phyloP scores from a whole-genome alignment of 768 basidiomycete genomes.

The Kwoniella bestiolae region DNA sequence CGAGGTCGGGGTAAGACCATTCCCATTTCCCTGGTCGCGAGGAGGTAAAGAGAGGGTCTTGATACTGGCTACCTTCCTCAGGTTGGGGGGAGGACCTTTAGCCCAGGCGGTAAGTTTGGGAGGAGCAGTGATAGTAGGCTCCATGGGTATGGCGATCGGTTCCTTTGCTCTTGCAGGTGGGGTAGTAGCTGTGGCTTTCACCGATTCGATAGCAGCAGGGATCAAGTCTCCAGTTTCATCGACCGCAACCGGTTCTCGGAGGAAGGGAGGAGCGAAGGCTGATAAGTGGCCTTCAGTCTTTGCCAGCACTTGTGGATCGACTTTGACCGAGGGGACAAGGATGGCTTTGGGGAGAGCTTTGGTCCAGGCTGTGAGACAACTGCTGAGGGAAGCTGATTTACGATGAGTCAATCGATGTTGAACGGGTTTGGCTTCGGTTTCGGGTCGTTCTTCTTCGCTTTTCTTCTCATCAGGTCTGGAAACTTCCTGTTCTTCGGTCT shows the following conservation, averaged over 20 bases:
- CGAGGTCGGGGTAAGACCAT: slow-evolving; percentile 5
- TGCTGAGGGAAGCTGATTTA: slow-evolving; percentile 21
- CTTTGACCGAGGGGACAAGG: slow-evolving; percentile 10
- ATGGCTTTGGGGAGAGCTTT: slow-evolving; percentile 16
- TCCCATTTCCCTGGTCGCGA: background rate
- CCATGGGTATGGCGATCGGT: slow-evolving; percentile 5
- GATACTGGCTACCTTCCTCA: slow-evolving; percentile 23
- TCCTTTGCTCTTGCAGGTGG: slow-evolving; percentile 7
- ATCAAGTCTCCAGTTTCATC: slow-evolving; percentile 31
- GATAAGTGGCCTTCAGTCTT: slow-evolving; percentile 25
- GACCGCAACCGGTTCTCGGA: slow-evolving; percentile 21
- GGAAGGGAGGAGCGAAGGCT: slow-evolving; percentile 38
- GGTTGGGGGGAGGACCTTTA: slow-evolving; percentile 33
- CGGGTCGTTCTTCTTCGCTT: slow-evolving; percentile 13
- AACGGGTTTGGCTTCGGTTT: background rate
- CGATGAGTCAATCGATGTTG: slow-evolving; percentile 12
- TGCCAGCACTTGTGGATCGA: slow-evolving; percentile 21
- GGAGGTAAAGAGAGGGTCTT: slow-evolving; percentile 8
- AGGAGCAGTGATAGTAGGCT: slow-evolving; percentile 20
- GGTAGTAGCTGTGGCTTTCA: background rate
- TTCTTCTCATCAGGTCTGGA: background rate
- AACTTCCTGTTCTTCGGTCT: background rate
- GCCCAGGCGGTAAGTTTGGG: slow-evolving; percentile 36
- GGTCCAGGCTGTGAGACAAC: slow-evolving; percentile 26
- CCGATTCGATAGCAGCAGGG: background rate